These are phyloP conservation scores for Sphagnum fallax DNA, from an alignment of 228 moss, liverwort and hornwort genomes.

Conservation along the genomic window DNA sequence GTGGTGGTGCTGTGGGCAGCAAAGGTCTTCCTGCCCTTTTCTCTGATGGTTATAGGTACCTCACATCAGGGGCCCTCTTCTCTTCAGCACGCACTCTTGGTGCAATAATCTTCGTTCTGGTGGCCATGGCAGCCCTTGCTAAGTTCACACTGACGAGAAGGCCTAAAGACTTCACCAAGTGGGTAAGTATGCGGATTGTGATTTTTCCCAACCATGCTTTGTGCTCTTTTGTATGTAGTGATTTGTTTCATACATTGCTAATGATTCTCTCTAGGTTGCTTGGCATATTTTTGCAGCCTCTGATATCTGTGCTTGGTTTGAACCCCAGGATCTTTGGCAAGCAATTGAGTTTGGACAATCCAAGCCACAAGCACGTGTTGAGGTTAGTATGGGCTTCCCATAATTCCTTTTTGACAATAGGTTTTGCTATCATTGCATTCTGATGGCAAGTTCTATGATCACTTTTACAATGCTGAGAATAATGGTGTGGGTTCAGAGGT, in stretches of 20 bases:
- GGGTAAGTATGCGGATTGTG: constrained; percentile 26
- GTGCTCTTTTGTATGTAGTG: background rate
- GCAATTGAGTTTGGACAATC: constrained; percentile 98
- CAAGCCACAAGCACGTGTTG: constrained; percentile 99
- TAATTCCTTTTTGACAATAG: too few species aligned
- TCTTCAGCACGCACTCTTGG: constrained; percentile 72
- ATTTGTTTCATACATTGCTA: too few species aligned
- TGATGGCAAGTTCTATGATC: background rate
- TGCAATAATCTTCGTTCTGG: constrained; percentile 79
- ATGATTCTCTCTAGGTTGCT: too few species aligned
- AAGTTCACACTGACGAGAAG: constrained; percentile 93
- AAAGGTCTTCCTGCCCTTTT: constrained; percentile 55
- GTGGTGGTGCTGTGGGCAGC: constrained; percentile 22
- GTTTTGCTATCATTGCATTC: background rate
- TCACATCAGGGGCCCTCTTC: constrained; percentile 58
- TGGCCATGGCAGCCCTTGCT: constrained; percentile 94
- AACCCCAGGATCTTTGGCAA: constrained; percentile 68
- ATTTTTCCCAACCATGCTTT: background rate
- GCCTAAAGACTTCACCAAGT: constrained; percentile 98
- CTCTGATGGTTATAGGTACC: constrained; percentile 42
- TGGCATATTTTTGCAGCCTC: too few species aligned
- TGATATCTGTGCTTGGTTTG: too few species aligned
- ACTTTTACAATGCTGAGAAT: too few species aligned
- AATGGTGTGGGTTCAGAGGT: too few species aligned
- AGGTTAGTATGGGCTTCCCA: constrained; percentile 24